Evolutionary conservation across 2,329 filamentous ascomycete species (phyloP), one percentile per base, ranked within the genome.

Genomic region (Trichoderma simmonsii): DNA sequence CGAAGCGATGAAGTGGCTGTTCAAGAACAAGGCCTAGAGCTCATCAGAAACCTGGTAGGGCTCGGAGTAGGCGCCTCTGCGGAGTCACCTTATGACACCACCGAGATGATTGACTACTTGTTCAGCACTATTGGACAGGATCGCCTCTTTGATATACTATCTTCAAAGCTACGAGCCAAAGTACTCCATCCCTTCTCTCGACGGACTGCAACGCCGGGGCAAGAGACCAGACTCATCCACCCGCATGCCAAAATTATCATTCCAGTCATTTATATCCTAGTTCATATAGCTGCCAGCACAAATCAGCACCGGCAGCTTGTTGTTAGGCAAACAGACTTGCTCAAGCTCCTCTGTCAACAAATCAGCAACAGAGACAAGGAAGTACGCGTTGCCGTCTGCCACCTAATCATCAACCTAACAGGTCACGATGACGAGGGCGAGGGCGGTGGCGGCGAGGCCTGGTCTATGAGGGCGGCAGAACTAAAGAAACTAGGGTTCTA

Each of bases 1-100:
- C 88, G 91, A 67, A 90, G 90, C 75, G 92, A 97, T 75, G 93
- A 97, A 75, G 86, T 95, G 48, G 91, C 91, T 2, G 92, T 98
- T 32, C 95, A 98, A 81, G 94, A 97, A 79, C 95, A 98, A 81
- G 93, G 92, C 0, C 88, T 98, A 21, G 92, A 97, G 76, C 92
- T 98, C 76, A 89, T 99, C 74, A 89, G 95, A 70, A 99, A 99
- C 80, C 85, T 98, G 36, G 93, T 98, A 75, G 92, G 91, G 71
- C 79, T 82, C 8, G 80, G 81, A 15, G 73, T 84, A 81, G 76
- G 89, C 81, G 75, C 86, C 82, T 75, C 85, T 80, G 73, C 89
- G 84, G 82, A 88, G 18, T 81, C 82, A 15, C 80, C 83, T 7
- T 80, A 81, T 66, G 87, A 88, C 72, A 88, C 87, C 32, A 85